Evolutionary conservation across 306 rosid species (phyloP).

Genomic region (Herpetospermum pedunculosum): DNA sequence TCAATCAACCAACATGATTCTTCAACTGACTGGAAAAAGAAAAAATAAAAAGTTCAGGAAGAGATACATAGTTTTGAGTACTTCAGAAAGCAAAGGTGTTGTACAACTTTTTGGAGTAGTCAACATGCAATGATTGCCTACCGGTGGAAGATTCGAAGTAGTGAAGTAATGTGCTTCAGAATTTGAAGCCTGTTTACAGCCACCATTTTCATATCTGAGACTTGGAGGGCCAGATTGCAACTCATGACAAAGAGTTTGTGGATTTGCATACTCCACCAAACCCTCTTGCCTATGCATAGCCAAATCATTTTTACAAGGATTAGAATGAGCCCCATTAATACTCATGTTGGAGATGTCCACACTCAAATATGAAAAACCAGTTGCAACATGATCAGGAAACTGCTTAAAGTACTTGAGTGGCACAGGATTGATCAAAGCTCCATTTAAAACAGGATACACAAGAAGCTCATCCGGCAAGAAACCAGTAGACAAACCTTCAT

Average conservation of each 20-base stretch:
- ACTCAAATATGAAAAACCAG: slow-evolving; percentile 63
- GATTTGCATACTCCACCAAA: slow-evolving; percentile 22
- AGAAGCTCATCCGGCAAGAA: slow-evolving; percentile 89
- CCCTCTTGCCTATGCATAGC: slow-evolving; percentile 17
- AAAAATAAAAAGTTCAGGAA: background rate
- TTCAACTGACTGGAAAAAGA: slow-evolving; percentile 33
- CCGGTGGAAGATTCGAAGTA: slow-evolving; percentile 28
- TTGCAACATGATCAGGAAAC: slow-evolving; percentile 82
- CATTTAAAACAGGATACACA: slow-evolving; percentile 71
- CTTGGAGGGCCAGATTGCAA: slow-evolving; percentile 23
- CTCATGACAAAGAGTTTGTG: slow-evolving; percentile 20
- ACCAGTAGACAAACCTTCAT: slow-evolving; percentile 71
- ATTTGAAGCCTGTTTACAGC: slow-evolving; percentile 17
- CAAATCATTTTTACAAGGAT: slow-evolving; percentile 26
- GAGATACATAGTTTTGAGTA: background rate
- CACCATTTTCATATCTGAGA: slow-evolving; percentile 14
- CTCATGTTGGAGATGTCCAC: slow-evolving; percentile 24
- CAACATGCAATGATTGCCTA: slow-evolving; percentile 11
- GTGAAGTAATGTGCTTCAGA: slow-evolving; percentile 15
- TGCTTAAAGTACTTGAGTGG: slow-evolving; percentile 87
- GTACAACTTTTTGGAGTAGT: background rate
- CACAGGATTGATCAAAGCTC: slow-evolving; percentile 49
- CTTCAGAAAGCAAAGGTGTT: slow-evolving; percentile 1
- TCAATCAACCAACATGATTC: slow-evolving; percentile 71
- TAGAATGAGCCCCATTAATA: slow-evolving; percentile 21